phyloP scores from a whole-genome alignment of 495 filamentous ascomycete species.

The Chaetomium tenue region DNA sequence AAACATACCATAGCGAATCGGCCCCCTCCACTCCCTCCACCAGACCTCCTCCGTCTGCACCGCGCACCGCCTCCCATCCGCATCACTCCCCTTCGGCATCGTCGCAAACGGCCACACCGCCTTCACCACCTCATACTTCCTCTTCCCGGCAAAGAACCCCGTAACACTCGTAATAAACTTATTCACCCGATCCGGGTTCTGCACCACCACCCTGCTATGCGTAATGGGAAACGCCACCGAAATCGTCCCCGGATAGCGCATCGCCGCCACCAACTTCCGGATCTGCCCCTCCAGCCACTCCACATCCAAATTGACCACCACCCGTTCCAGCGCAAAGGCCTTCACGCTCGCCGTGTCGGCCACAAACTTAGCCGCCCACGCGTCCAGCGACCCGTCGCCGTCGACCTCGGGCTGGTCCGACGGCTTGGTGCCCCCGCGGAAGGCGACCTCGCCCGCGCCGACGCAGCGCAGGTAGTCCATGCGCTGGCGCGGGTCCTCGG shows the following conservation, averaged over 20 bases:
- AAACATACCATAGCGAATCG: conserved; percentile 39
- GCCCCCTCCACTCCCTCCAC: conserved; percentile 53
- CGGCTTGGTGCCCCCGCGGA: conserved; percentile 47
- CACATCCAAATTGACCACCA: conserved; percentile 52
- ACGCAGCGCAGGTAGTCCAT: conserved; percentile 57
- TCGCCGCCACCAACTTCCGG: conserved; percentile 45
- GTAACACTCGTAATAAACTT: conserved; percentile 47
- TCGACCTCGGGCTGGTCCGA: conserved; percentile 38
- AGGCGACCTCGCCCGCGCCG: conserved; percentile 47
- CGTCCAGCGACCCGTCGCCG: conserved; percentile 43
- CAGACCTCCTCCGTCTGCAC: conserved; percentile 55
- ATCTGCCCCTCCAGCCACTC: conserved; percentile 54
- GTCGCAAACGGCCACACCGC: conserved; percentile 51
- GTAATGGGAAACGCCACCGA: conserved; percentile 52
- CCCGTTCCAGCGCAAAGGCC: conserved; percentile 49
- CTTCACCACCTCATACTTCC: conserved; percentile 51
- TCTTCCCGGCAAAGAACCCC: conserved; percentile 45
- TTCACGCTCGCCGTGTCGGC: conserved; percentile 49
- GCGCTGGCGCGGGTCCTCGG: conserved; percentile 37
- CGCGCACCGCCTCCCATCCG: conserved; percentile 40
- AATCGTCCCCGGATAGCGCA: conserved; percentile 50
- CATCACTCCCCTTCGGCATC: conserved; percentile 39
- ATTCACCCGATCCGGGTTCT: conserved; percentile 48
- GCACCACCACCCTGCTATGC: conserved; percentile 48
- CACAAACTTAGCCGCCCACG: conserved; percentile 50